Base-by-base conservation (phyloP, 495 filamentous ascomycete genomes). In the Neurospora africana region DNA sequence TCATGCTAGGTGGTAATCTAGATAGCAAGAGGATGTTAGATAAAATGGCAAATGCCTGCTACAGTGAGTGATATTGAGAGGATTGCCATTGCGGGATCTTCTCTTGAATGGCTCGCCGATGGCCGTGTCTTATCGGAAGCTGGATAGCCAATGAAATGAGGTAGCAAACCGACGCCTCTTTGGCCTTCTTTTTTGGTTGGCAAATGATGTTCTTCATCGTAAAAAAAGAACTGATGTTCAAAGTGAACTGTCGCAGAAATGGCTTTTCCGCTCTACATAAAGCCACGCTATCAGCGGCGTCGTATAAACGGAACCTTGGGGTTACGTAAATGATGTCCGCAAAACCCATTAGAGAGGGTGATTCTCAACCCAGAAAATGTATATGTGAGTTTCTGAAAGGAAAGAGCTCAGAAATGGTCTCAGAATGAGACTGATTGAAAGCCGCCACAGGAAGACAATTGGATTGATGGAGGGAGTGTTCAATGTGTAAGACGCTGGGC, bases 61-160 rank as follows among this genome's bases (percentile, higher is more conserved):
- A 69, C 13, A 17, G 23, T 61, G 23, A 17, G 23, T 61, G 23
- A 69, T 67, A 53, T 72, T 70, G 68, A 47, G 73, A 27, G 53
- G n/a, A 33, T 38, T 39, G 38, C 61, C 58, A 23, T 30, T 30
- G 53, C 23, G 53, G 21, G 44, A 53, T 58, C 21, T 58, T 4
- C 23, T 30, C 47, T 61, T 30, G 47, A 61, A 61, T 61, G 47
- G 13, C 23, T 30, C 47, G 47, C 13, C 33, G 39, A 44, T 69
- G 68, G 69, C 68, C 13, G 3, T 43, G 43, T 36, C 74, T 76
- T 76, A 76, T 76, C 75, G 67, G 72, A 74, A 40, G 71, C 73
- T 30, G 27, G 53, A 61, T 19, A 33, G 27, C 53, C 75, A 75
- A 76, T 76, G 27, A 73, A 73, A 73, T 76, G 70, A 68, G 73